phyloP scores from a whole-genome alignment of 371 early-diverging fungal species.

The Mucor sp. region DNA sequence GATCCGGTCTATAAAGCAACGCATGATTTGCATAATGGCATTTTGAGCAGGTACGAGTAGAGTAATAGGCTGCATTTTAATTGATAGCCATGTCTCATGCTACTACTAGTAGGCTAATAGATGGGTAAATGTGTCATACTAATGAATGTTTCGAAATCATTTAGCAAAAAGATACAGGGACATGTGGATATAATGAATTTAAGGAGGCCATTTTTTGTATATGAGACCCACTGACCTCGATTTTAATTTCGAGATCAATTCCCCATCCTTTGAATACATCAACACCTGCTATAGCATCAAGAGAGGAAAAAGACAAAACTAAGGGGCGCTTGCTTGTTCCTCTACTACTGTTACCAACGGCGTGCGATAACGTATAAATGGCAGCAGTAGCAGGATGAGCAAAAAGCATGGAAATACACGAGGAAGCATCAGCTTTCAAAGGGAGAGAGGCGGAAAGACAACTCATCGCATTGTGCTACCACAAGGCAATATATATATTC shows the following conservation, averaged over 20 bases:
- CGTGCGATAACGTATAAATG: background rate
- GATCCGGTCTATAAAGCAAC: background rate
- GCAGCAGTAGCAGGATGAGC: background rate
- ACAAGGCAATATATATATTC: background rate
- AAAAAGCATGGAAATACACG: constrained; percentile 1
- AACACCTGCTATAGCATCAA: background rate
- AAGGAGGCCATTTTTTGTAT: background rate
- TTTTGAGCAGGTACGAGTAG: no score
- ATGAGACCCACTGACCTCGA: background rate
- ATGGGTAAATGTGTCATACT: background rate
- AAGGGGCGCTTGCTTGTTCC: background rate
- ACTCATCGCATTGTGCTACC: background rate
- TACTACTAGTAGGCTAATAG: no score
- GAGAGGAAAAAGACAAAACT: background rate
- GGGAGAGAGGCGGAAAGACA: background rate
- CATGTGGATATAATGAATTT: background rate
- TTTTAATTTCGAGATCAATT: background rate
- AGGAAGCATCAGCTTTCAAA: background rate
- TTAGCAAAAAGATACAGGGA: no score
- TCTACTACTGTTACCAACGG: background rate
- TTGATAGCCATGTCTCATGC: no score
- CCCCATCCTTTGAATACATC: background rate
- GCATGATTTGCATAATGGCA: no score
- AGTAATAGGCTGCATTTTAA: no score
- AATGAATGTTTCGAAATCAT: background rate